phyloP scores from a whole-genome alignment of 164 flowering plant species.

The Umbilicus rupestris region DNA sequence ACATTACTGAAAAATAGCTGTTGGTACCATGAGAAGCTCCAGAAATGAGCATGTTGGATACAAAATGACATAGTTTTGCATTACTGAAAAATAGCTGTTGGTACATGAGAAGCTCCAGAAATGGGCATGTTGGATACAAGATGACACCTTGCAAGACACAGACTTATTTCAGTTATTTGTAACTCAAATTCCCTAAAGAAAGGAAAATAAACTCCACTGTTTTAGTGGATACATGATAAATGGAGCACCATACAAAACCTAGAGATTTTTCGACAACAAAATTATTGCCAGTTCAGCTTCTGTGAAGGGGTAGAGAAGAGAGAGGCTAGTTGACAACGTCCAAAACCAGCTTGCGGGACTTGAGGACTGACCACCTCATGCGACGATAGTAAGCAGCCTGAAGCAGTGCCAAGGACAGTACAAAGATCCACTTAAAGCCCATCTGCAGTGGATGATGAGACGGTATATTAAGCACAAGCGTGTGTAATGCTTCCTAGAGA shows the following conservation, averaged over 20 bases:
- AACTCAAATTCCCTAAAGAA: too few species aligned
- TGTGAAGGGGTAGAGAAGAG: background rate
- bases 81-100: too few species aligned
- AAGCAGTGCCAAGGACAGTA: conserved; percentile 58
- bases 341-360: conserved; percentile 61
- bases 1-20: too few species aligned
- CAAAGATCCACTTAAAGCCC: conserved; percentile 78
- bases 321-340: conserved; percentile 53
- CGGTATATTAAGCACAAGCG: background rate
- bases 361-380: conserved; percentile 57
- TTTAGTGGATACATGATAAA: background rate
- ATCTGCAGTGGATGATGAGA: conserved; percentile 31
- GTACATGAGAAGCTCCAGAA: too few species aligned
- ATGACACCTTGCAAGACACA: too few species aligned
- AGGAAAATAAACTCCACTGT: background rate
- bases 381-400: conserved; percentile 70
- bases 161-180: too few species aligned
- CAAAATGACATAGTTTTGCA: too few species aligned
- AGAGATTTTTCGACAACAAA: conserved; percentile 2
- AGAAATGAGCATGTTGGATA: too few species aligned
- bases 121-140: too few species aligned
- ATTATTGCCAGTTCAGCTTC: background rate
- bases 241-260: background rate
- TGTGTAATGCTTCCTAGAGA: background rate
- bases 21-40: too few species aligned